These are phyloP conservation scores for Ceratobasidium sp. DNA, from an alignment of 1,284 basidiomycete genomes.

Conservation along the genomic window DNA sequence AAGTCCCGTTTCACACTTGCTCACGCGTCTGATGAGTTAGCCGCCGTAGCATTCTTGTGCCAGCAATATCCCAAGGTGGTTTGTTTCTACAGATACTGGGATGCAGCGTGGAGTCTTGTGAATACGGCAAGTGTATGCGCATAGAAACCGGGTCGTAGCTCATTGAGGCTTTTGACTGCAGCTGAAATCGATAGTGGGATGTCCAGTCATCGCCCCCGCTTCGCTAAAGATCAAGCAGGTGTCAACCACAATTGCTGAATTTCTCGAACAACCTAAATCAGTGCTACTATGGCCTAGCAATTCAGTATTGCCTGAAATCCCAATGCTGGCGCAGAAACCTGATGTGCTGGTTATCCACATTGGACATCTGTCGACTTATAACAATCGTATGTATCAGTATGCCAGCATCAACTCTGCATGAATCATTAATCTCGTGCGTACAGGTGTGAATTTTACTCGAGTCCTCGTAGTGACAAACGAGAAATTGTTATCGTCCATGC, in stretches of 20 bases:
- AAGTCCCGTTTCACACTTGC: constrained; percentile 2
- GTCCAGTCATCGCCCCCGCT: not conserved
- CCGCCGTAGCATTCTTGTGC: not conserved
- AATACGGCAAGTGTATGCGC: not conserved
- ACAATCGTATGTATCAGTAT: too few species aligned
- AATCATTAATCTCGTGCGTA: too few species aligned
- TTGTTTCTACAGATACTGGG: constrained; percentile 22
- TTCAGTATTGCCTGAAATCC: not conserved
- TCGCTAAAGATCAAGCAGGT: too few species aligned
- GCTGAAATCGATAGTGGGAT: too few species aligned
- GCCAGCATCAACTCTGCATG: too few species aligned
- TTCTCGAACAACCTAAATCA: not conserved
- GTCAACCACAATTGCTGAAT: too few species aligned
- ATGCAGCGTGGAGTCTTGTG: not conserved
- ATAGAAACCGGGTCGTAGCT: too few species aligned
- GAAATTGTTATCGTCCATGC: too few species aligned
- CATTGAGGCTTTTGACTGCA: too few species aligned
- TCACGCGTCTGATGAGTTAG: not conserved
- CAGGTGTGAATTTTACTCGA: too few species aligned
- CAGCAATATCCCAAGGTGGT: constrained; percentile 1
- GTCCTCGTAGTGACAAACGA: too few species aligned
- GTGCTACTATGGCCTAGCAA: not conserved
- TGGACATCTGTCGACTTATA: not conserved
- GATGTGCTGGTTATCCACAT: not conserved
- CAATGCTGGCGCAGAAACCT: not conserved